Conservation (phyloP, 768 basidiomycete genomes). For the Postia placenta region DNA sequence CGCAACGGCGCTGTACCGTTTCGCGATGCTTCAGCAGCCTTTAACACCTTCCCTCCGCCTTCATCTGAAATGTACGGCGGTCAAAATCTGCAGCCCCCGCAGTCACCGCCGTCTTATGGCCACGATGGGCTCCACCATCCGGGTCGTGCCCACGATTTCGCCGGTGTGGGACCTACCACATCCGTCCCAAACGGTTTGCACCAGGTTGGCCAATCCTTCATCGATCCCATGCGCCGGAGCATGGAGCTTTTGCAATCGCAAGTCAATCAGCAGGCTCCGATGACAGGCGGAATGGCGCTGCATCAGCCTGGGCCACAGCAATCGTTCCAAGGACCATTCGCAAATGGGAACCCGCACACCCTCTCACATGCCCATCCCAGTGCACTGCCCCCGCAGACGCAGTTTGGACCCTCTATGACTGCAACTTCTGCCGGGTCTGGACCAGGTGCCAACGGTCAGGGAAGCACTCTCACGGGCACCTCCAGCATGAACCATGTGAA, state of each 20-base stretch:
- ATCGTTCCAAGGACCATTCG: conserved; percentile 27
- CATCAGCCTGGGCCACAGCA: conserved; percentile 26
- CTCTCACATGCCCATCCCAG: conserved; percentile 17
- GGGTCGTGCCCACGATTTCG: conserved; percentile 29
- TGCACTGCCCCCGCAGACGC: conserved; percentile 60
- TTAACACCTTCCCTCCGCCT: conserved; percentile 16
- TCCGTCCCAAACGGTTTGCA: conserved; percentile 7
- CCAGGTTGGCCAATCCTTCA: conserved; percentile 16
- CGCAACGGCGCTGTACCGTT: conserved; percentile 28
- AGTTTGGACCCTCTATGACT: conserved; percentile 65
- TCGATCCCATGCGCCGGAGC: conserved; percentile 18
- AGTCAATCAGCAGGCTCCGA: conserved; percentile 3
- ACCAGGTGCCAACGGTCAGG: conserved; percentile 11
- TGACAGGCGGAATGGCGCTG: conserved; percentile 3
- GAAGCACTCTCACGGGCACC: conserved; percentile 9
- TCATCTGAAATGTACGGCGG: conserved; percentile 22
- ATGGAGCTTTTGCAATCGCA: conserved; percentile 17
- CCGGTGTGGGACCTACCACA: conserved; percentile 12
- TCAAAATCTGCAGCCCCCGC: conserved; percentile 25
- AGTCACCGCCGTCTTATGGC: conserved; percentile 17
- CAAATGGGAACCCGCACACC: conserved; percentile 32
- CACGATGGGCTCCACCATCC: conserved; percentile 18
- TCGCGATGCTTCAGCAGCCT: conserved; percentile 24
- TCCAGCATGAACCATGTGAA: conserved; percentile 24
- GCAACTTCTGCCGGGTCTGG: conserved; percentile 30